Conservation (phyloP, 2,329 filamentous ascomycete species). For the Calonectria crousiana region DNA sequence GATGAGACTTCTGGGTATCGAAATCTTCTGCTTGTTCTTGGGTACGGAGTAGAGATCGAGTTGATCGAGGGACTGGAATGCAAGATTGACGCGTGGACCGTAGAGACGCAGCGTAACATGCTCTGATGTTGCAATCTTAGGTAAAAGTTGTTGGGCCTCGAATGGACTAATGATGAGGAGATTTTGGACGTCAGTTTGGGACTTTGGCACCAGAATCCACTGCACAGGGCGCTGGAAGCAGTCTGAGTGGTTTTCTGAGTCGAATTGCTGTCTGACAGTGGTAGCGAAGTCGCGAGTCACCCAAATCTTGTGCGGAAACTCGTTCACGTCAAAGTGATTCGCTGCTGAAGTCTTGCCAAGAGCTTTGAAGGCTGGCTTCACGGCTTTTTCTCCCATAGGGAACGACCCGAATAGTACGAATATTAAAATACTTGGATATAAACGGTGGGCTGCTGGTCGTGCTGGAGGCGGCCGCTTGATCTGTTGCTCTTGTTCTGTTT, state of each 20-base stretch:
- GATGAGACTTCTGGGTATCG: conserved; percentile 42
- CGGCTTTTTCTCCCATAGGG: not conserved
- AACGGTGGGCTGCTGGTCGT: conserved; percentile 52
- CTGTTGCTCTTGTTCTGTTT: conserved; percentile 71
- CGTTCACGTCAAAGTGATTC: conserved; percentile 9
- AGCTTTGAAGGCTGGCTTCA: conserved; percentile 32
- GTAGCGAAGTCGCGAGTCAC: conserved; percentile 36
- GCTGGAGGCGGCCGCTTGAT: conserved; percentile 58
- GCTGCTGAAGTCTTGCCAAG: conserved; percentile 36
- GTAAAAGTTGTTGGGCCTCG: conserved; percentile 68
- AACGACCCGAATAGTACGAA: conserved; percentile 27
- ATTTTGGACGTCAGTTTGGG: accelerated
- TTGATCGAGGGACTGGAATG: conserved; percentile 26
- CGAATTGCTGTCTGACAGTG: conserved; percentile 15
- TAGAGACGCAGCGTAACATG: conserved; percentile 64
- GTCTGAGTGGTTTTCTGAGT: conserved; percentile 22
- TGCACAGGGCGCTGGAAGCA: conserved; percentile 41
- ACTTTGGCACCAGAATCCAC: conserved; percentile 32
- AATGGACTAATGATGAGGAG: conserved; percentile 63
- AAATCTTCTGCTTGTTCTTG: accelerated
- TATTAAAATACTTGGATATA: conserved; percentile 57
- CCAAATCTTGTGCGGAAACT: conserved; percentile 30
- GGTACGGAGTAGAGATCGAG: conserved; percentile 37
- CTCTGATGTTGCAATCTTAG: conserved; percentile 49
- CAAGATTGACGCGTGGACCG: conserved; percentile 55